phyloP scores from a whole-genome alignment of 257 asterid genomes.

The Haberlea rhodopensis region DNA sequence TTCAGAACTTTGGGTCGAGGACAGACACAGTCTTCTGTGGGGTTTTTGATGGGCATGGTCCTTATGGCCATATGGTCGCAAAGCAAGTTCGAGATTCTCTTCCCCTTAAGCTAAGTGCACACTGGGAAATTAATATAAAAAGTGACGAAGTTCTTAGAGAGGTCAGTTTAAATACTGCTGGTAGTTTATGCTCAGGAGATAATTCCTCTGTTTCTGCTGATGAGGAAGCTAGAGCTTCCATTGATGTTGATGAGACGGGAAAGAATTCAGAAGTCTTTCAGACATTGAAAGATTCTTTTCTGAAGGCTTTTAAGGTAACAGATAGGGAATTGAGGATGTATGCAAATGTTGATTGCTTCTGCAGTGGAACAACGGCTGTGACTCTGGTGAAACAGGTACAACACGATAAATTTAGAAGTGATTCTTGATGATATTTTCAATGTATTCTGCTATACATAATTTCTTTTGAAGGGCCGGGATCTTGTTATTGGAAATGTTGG shows the following conservation, averaged over 20 bases:
- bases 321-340: conserved; percentile 76
- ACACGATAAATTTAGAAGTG: neutral
- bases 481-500: conserved; percentile 80
- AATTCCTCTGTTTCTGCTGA: conserved; percentile 49
- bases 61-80: conserved; percentile 92
- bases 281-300: conserved; percentile 70
- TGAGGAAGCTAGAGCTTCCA: conserved; percentile 51
- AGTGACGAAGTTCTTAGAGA: conserved; percentile 62
- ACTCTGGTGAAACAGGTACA: conserved; percentile 87
- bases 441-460: conserved; percentile 4
- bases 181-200: conserved; percentile 51
- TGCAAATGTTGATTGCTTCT: conserved; percentile 72
- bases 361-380: conserved; percentile 96
- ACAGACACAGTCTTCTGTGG: conserved; percentile 89
- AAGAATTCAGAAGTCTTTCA: conserved; percentile 60
- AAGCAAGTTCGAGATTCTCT: conserved; percentile 84
- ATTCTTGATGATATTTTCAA: conserved; percentile 14
- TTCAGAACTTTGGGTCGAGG: conserved; percentile 90
- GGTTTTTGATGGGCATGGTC: conserved; percentile 93
- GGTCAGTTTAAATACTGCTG: conserved; percentile 50
- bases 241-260: conserved; percentile 52
- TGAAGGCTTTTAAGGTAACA: conserved; percentile 82
- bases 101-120: conserved; percentile 74
- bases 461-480: conserved; percentile 64
- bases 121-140: conserved; percentile 71